Evolutionary conservation across 1,284 basidiomycete genomes (phyloP).

Genomic region (Cutaneotrichosporon curvatum): DNA sequence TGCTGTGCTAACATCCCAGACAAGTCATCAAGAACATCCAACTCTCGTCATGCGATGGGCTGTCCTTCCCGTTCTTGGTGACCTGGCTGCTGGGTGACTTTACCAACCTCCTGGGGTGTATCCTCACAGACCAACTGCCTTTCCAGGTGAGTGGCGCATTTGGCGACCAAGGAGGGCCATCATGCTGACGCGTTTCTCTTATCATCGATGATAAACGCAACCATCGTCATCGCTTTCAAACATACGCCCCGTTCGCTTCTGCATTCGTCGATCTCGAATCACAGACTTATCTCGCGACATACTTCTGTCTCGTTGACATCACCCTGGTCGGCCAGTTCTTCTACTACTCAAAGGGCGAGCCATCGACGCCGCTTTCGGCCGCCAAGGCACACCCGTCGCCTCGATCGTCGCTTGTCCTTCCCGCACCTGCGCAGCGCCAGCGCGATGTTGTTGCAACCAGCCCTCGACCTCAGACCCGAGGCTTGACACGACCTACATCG

Average conservation of each 20-base stretch:
- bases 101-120: slow-evolving; percentile 78
- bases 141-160: slow-evolving; percentile 62
- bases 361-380: slow-evolving; percentile 9
- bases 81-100: slow-evolving; percentile 90
- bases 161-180: not conserved
- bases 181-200: not conserved
- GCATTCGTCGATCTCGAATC: not conserved
- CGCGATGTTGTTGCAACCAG: not conserved
- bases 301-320: slow-evolving; percentile 75
- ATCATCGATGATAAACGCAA: not conserved
- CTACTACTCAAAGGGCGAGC: slow-evolving; percentile 55
- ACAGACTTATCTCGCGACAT: slow-evolving; percentile 77
- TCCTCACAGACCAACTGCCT: slow-evolving; percentile 84
- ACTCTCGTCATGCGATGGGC: slow-evolving; percentile 69
- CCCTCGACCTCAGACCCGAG: not conserved
- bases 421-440: not conserved
- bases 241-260: too few species aligned
- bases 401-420: not conserved
- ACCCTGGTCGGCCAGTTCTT: slow-evolving; percentile 67
- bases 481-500: not conserved
- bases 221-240: too few species aligned
- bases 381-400: slow-evolving; percentile 4
- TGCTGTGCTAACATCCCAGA: slow-evolving; percentile 42
- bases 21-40: slow-evolving; percentile 76
- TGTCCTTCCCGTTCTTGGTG: slow-evolving; percentile 78